Evolutionary conservation across 1,139 yeast species (phyloP), one percentile per base, ranked within the genome.

Genomic region (Saccharomyces hybrid): DNA sequence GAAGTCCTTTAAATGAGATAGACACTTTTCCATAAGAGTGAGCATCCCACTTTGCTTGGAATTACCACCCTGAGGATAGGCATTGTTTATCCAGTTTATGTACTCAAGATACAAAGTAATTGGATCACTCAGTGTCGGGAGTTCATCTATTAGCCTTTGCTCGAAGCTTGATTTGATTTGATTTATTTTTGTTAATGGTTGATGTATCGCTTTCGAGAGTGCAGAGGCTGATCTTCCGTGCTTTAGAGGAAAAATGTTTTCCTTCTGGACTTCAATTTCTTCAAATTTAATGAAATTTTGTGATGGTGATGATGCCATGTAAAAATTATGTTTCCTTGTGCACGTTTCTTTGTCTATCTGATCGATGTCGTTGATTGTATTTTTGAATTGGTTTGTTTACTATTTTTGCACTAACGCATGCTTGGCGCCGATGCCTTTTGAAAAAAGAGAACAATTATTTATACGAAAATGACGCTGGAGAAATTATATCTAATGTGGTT

Each of bases 71-170:
- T 82, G 82, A 0, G 95, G 90, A 61, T 72, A 86, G 50, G 76
- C 77, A 38, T 76, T 76, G 55, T 79, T 81, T 5, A 81, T 80
- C 95, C 96, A 88, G 23, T 73, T 68, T 14, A 88, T 75, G 62
- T 87, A 88, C 26, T 82, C 82, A n/a, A 88, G 63, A 68, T 78
- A 88, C 0, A 82, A 80, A 56, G 86, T 88, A 26, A 89, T 69
- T 0, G 96, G 96, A 64, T 89, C 97, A 70, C 88, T 96, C 29
- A 81, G 68, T 27, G 84, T 86, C 0, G 78, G 82, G 1, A 78
- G 61, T 0, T 75, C 70, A n/a, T 61, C 62, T 28, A 84, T 66
- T 13, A 67, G 70, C 8, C 61, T 53, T 63, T 84, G 48, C 28
- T 60, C 61, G 51, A 56, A 58, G 2, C 57, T 55, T 27, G 57